A percentile compares a stretch with the other conserved stretches of the same genome.
These are phyloP conservation scores for Beauveria pseudobassiana DNA, from an alignment of 2,329 filamentous ascomycete species.

Conservation along the genomic window DNA sequence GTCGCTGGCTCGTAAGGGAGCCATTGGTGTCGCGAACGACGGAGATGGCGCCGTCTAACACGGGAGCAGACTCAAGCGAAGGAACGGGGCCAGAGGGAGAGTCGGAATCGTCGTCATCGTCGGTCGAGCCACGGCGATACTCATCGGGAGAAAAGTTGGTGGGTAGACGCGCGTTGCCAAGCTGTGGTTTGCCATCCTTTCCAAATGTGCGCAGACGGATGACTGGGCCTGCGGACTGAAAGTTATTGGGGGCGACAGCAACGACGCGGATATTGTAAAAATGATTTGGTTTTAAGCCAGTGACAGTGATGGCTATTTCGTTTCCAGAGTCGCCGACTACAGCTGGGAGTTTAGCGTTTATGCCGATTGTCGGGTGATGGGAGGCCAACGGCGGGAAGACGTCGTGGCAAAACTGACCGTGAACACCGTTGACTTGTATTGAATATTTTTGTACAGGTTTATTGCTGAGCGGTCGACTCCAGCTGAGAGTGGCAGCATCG, in stretches of 20 bases:
- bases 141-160: conserved; percentile 50
- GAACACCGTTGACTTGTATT: conserved; percentile 88
- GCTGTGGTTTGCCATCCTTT: conserved; percentile 54
- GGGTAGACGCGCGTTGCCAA: conserved; percentile 49
- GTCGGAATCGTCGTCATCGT: conserved; percentile 39
- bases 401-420: conserved; percentile 51
- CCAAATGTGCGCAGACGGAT: conserved; percentile 75
- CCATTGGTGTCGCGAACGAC: conserved; percentile 58
- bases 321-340: conserved; percentile 69
- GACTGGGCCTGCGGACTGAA: conserved; percentile 80
- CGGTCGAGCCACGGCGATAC: conserved; percentile 30
- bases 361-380: background rate
- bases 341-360: background rate
- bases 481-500: conserved; percentile 82
- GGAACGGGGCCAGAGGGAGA: conserved; percentile 43
- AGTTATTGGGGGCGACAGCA: conserved; percentile 84
- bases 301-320: conserved; percentile 68
- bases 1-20: conserved; percentile 30
- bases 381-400: background rate
- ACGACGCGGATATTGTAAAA: conserved; percentile 94
- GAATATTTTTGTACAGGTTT: conserved; percentile 76
- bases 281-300: conserved; percentile 74
- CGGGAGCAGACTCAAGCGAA: conserved; percentile 52
- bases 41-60: conserved; percentile 52
- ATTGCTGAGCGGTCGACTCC: conserved; percentile 65